Percentiles rank a stretch among this genome's conserved stretches.
These are phyloP conservation scores for Zoysia matrella DNA, from an alignment of 202 grass and related monocot genomes.

Conservation along the genomic window DNA sequence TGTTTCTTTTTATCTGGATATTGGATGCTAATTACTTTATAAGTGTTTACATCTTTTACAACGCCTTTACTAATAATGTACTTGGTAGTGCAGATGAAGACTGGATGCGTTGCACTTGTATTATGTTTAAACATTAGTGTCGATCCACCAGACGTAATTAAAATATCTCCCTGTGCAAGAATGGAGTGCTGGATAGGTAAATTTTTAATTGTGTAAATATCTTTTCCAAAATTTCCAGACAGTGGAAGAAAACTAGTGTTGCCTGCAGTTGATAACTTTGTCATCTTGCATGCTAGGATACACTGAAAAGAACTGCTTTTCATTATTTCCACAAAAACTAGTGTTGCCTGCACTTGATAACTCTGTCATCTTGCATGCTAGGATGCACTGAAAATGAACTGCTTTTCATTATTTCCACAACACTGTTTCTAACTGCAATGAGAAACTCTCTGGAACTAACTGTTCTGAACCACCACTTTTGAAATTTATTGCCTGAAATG, in stretches of 20 bases:
- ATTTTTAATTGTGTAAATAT: conserved; percentile 20
- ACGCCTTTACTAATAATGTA: no score
- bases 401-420: conserved; percentile 15
- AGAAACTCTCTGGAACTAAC: neutral
- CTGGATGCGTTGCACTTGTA: no score
- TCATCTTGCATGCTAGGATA: neutral
- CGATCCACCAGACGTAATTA: no score
- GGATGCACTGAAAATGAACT: neutral
- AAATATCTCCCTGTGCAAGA: conserved; percentile 35
- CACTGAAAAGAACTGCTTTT: no score
- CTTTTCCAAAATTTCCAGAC: conserved; percentile 6
- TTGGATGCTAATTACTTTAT: conserved; percentile 21
- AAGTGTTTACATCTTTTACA: conserved; percentile 27
- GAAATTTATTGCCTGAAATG: conserved; percentile 10
- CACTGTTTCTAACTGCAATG: conserved; percentile 12
- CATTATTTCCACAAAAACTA: no score
- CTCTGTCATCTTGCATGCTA: neutral
- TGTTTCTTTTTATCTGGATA: neutral
- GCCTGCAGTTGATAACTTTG: conserved; percentile 25
- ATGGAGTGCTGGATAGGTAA: conserved; percentile 99
- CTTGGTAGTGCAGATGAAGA: no score
- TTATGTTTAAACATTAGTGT: no score
- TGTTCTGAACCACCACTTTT: neutral
- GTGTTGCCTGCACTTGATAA: no score
- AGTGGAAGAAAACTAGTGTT: conserved; percentile 5